Evolutionary conservation across 805 yeast genomes (phyloP), one percentile per base, ranked within the genome.

Genomic region (Clavispora vitiphila): DNA sequence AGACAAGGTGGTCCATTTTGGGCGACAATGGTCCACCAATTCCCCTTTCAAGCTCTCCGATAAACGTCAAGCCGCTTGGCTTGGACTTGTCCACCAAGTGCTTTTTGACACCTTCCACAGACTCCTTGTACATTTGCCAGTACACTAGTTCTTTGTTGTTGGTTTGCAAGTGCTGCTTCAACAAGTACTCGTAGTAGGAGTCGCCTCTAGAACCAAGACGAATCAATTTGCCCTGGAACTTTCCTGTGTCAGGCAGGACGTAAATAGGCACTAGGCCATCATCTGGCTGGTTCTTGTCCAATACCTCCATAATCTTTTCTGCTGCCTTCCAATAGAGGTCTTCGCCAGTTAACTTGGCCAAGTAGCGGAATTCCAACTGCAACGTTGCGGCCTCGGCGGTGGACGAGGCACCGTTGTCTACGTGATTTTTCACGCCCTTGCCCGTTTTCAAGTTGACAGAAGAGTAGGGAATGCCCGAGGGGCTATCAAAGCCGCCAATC

Each of bases 171-270:
- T 83, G 86, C 62, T 88, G 96, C 61, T 89, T 89, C 49, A 89
- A 69, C 35, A 90, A 67, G 58, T 88, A 88, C 64, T 90, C 96
- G 57, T 90, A 89, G 60, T 89, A 90, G 0, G 96, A 86, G 62
- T 89, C 97, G 37, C 96, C 97, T 51, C 96, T 73, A 1, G 95
- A 84, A 0, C 97, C 97, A 42, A 90, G 66, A 48, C 96, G 75
- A 46, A 91, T 86, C 40, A 76, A 62, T 2, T 58, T 53, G 1
- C 88, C 88, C 44, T 69, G 76, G 60, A 77, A 88, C 46, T 69
- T 66, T 5, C 93, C 96, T 0, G 83, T 74, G 32, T 79, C 82
- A 8, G 96, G 93, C 27, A 77, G 68, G 27, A 90, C 80, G 55
- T 70, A 85, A 35, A 88, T 86, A 3, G 97, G 96, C 3, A 78